Percentiles rank a stretch among this genome's conserved stretches.
These are phyloP conservation scores for Naganishia kalamii DNA, from an alignment of 768 basidiomycete genomes.

Conservation along the genomic window DNA sequence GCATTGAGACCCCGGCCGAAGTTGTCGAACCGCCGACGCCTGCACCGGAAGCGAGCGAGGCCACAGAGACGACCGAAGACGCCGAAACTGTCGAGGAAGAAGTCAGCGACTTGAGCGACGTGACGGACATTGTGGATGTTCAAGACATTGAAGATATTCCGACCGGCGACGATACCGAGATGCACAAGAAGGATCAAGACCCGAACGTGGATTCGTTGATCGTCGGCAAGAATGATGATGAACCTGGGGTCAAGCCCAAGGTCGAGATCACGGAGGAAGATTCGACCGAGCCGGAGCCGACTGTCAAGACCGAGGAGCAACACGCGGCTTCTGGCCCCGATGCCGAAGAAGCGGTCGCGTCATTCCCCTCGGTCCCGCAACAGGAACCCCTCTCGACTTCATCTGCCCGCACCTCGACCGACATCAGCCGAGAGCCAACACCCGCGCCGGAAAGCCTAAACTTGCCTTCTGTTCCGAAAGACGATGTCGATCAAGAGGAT, in stretches of 20 bases:
- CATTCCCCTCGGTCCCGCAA: constrained; percentile 15
- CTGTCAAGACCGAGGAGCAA: neutral
- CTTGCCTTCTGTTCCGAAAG: constrained; percentile 4
- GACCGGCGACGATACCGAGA: neutral
- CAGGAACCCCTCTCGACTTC: neutral
- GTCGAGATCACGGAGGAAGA: constrained; percentile 12
- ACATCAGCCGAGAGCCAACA: neutral
- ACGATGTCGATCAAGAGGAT: constrained; percentile 1
- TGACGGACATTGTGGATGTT: neutral
- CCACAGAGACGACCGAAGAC: neutral
- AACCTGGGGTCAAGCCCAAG: neutral
- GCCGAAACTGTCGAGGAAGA: neutral
- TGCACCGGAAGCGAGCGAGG: neutral
- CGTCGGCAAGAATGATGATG: neutral
- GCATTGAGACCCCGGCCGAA: neutral
- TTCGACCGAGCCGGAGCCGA: neutral
- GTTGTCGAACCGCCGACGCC: constrained; percentile 4
- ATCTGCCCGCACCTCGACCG: neutral
- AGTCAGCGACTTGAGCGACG: neutral
- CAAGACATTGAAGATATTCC: constrained; percentile 14
- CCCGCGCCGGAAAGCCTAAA: neutral
- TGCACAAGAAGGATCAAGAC: constrained; percentile 11
- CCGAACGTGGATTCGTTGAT: constrained; percentile 4
- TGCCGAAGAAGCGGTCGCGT: neutral
- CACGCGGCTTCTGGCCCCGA: neutral